Evolutionary conservation across 2,329 filamentous ascomycete genomes (phyloP).

Genomic region (Fusarium sororula): DNA sequence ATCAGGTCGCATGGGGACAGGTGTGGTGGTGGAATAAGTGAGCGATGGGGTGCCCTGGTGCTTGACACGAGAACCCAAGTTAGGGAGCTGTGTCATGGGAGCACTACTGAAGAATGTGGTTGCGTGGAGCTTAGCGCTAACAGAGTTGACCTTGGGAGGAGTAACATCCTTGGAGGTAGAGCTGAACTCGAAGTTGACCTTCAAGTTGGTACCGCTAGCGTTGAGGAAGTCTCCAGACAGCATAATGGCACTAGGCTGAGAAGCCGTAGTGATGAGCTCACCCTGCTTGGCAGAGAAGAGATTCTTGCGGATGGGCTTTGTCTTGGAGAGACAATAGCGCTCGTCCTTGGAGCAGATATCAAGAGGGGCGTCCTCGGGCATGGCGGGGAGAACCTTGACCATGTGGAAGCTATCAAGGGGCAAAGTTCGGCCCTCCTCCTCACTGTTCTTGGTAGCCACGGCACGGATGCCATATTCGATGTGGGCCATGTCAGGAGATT

Average conservation of each 20-base stretch:
- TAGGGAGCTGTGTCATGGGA: constrained; percentile 58
- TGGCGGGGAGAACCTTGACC: constrained; percentile 63
- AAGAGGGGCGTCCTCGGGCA: constrained; percentile 61
- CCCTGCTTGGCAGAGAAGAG: constrained; percentile 63
- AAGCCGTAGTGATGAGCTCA: constrained; percentile 55
- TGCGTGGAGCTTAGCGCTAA: constrained; percentile 61
- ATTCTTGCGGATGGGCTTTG: constrained; percentile 63
- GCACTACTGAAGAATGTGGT: constrained; percentile 62
- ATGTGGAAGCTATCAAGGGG: constrained; percentile 54
- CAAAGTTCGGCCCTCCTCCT: constrained; percentile 41
- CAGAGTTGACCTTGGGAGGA: constrained; percentile 59
- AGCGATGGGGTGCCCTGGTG: constrained; percentile 54
- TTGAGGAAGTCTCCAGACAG: constrained; percentile 59
- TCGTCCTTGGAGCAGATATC: constrained; percentile 58
- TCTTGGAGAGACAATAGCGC: constrained; percentile 60
- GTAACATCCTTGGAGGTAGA: constrained; percentile 53
- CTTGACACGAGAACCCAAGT: constrained; percentile 57
- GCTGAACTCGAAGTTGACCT: constrained; percentile 58
- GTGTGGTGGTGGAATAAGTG: constrained; percentile 57
- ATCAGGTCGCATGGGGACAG: constrained; percentile 50
- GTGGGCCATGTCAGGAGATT: constrained; percentile 63
- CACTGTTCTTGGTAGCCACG: constrained; percentile 47
- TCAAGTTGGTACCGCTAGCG: constrained; percentile 54
- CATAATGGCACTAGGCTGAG: constrained; percentile 60
- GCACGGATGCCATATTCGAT: constrained; percentile 64